Evolutionary conservation across 257 asterid genomes (phyloP), one percentile per base, ranked within the genome.

Genomic region (Gentiana straminea): DNA sequence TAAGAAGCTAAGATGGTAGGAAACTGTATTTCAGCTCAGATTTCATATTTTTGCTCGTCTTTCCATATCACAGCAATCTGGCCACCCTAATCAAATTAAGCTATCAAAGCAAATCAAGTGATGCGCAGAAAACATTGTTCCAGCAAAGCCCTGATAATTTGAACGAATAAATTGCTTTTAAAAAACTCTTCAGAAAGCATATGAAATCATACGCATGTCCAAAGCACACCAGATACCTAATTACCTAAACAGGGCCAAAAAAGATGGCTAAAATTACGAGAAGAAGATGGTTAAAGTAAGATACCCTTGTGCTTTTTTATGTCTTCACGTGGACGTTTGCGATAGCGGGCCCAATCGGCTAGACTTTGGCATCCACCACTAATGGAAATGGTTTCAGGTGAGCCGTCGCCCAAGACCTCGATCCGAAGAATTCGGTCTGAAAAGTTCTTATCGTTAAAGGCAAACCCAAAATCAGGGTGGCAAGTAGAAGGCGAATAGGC

Each of bases 371-470:
- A 71, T 13, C 55, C 75, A 7, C 68, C 86, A 33, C 75, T 6
- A 33, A 64, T 80, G 66, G 80, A 54, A 1, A 35, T 63, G 46
- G 69, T 51, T 24, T 76, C 91, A 13, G 75, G 35, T 0, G 83
- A 61, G 55, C 84, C 86, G 65, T 87, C 86, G 63, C 78, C 69
- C 49, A 76, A 54, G 50, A 87, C 81, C 77, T 84, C 94, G 72
- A 87, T 79, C 59, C 75, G 73, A 8, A 87, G 84, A 33, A 77
- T 54, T 54, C 96, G 83, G 77, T 87, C 96, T 12, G 94, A 84
- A 62, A 87, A 84, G 51, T 78, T 84, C 72, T 84, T 74, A 62
- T 87, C 94, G 73, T 87, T 75, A 74, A 87, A 84, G 57, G 94
- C 96, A 71, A 87, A 87, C 13, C 74, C 95, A 68, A 89, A 89